Evolutionary conservation across 2,329 filamentous ascomycete genomes (phyloP).

Genomic region (Colletotrichum gloeosporioides): DNA sequence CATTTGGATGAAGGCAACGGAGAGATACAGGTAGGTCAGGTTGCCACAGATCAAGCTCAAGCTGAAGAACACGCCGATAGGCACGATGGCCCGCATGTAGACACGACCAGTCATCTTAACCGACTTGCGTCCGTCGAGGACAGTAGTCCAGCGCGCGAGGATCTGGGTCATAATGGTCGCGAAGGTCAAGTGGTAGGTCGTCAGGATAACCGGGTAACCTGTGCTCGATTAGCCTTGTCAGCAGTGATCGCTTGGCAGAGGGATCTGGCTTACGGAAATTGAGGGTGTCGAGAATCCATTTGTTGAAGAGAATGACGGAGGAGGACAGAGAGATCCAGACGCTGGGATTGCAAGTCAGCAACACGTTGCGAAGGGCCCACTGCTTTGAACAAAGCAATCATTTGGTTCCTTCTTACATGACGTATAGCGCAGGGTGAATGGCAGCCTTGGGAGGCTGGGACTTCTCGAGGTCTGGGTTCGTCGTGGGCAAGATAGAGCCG

Average conservation of each 20-base stretch:
- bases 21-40: slow-evolving; percentile 92
- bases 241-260: background rate
- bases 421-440: slow-evolving; percentile 86
- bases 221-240: slow-evolving; percentile 48
- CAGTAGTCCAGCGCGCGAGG: slow-evolving; percentile 84
- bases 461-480: slow-evolving; percentile 80
- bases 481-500: slow-evolving; percentile 74
- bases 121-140: slow-evolving; percentile 92
- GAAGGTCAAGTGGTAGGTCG: slow-evolving; percentile 94
- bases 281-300: slow-evolving; percentile 90
- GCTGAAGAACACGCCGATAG: slow-evolving; percentile 95
- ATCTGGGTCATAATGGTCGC: slow-evolving; percentile 94
- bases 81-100: slow-evolving; percentile 91
- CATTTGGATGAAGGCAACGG: slow-evolving; percentile 98
- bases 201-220: slow-evolving; percentile 82
- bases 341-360: slow-evolving; percentile 50
- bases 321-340: slow-evolving; percentile 93
- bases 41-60: slow-evolving; percentile 96
- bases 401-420: slow-evolving; percentile 58
- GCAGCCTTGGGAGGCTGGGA: slow-evolving; percentile 65
- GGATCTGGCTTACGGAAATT: slow-evolving; percentile 67
- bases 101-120: slow-evolving; percentile 97
- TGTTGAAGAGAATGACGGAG: slow-evolving; percentile 98
- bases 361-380: background rate
- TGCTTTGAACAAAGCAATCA: background rate